Evolutionary conservation across 805 yeast species (phyloP).

Genomic region (Lachancea nothofagi): DNA sequence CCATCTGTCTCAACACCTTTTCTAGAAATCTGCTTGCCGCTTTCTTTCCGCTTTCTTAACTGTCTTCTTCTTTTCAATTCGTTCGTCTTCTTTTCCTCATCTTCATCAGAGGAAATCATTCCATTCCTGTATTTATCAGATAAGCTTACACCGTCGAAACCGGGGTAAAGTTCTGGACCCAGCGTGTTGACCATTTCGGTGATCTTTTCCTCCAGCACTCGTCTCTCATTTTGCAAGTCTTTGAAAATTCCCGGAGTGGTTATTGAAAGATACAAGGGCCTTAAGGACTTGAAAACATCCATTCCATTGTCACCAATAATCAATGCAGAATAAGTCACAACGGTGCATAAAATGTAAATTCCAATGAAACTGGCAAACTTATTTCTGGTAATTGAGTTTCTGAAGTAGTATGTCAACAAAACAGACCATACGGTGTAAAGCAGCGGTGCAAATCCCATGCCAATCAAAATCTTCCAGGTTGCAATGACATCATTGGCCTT

Average conservation of each 20-base stretch:
- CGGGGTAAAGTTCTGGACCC: conserved; percentile 85
- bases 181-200: conserved; percentile 72
- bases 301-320: conserved; percentile 89
- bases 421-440: conserved; percentile 76
- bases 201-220: conserved; percentile 60
- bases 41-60: conserved; percentile 24
- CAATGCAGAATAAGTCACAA: conserved; percentile 84
- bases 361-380: conserved; percentile 41
- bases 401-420: conserved; percentile 40
- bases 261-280: conserved; percentile 70
- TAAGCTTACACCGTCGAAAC: conserved; percentile 50
- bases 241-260: conserved; percentile 51
- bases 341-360: conserved; percentile 59
- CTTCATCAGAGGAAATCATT: conserved; percentile 24
- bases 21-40: conserved; percentile 10
- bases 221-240: conserved; percentile 57
- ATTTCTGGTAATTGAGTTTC: conserved; percentile 31
- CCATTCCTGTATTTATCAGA: conserved; percentile 21
- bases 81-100: conserved; percentile 32
- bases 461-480: conserved; percentile 91
- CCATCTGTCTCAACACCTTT: conserved; percentile 7
- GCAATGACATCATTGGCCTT: conserved; percentile 93
- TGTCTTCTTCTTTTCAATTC: conserved; percentile 36
- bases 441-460: conserved; percentile 84
- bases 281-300: conserved; percentile 76